Percentiles rank a stretch among this genome's conserved stretches.
These are phyloP conservation scores for Simplicillium sp. DNA, from an alignment of 2,329 filamentous ascomycete genomes.

Conservation along the genomic window DNA sequence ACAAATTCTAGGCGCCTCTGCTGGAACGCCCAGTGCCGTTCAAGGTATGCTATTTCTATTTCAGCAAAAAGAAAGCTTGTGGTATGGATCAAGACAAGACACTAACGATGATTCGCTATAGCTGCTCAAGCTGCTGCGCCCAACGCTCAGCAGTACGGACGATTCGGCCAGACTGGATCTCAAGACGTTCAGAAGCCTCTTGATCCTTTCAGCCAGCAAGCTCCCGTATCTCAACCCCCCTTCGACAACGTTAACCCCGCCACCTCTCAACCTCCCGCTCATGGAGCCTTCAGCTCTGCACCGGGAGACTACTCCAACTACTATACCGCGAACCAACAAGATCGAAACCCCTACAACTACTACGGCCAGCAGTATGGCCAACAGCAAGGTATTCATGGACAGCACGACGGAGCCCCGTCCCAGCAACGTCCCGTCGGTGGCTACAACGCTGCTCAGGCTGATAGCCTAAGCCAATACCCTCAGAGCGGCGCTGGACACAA, in stretches of 20 bases:
- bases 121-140: constrained; percentile 40
- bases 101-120: constrained; percentile 8
- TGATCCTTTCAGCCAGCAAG: constrained; percentile 77
- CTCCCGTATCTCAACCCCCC: constrained; percentile 40
- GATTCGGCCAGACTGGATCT: constrained; percentile 59
- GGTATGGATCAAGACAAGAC: not conserved
- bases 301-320: constrained; percentile 77
- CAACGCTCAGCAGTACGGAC: constrained; percentile 57
- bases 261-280: constrained; percentile 50
- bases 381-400: constrained; percentile 49
- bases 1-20: too few relatives aligned
- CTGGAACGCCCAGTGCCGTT: constrained; percentile 12
- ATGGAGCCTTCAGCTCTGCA: constrained; percentile 62
- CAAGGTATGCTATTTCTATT: constrained; percentile 13
- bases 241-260: constrained; percentile 53
- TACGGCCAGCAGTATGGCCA: constrained; percentile 55
- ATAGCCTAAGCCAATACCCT: constrained; percentile 59
- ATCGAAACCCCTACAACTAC: constrained; percentile 73
- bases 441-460: constrained; percentile 58
- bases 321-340: constrained; percentile 67
- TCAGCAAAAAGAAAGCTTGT: not conserved
- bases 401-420: constrained; percentile 60
- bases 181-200: constrained; percentile 68
- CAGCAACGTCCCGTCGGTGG: constrained; percentile 72
- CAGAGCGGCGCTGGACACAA: constrained; percentile 54